Conservation (phyloP, 345 rosid species). For the Pugionium cornutum region DNA sequence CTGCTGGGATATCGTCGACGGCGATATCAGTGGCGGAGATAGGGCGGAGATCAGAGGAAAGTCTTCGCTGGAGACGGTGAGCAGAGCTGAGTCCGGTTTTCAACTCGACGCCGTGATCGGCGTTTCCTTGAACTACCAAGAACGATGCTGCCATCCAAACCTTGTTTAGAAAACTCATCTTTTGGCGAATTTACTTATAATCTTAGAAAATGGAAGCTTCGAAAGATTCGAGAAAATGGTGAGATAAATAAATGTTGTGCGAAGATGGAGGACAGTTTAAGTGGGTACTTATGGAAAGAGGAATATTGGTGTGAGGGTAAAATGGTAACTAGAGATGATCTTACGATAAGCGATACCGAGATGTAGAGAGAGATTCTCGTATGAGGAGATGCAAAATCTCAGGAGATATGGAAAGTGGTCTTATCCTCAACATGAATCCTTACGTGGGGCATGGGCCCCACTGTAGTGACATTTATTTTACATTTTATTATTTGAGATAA, state of each 20-base stretch:
- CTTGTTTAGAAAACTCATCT: conserved; percentile 46
- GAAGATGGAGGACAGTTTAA: not conserved
- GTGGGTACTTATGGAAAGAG: conserved; percentile 25
- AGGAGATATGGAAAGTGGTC: not conserved
- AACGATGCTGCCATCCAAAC: conserved; percentile 78
- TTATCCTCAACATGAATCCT: too few species aligned
- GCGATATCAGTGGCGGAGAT: conserved; percentile 46
- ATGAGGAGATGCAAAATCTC: not conserved
- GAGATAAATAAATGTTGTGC: not conserved
- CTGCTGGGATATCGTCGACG: conserved; percentile 22
- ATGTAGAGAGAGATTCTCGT: not conserved
- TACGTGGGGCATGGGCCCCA: too few species aligned
- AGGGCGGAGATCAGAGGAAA: conserved; percentile 59
- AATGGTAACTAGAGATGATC: not conserved
- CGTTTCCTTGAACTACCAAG: conserved; percentile 64
- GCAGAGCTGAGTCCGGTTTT: conserved; percentile 52
- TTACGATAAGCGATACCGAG: conserved; percentile 28
- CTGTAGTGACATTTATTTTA: too few species aligned
- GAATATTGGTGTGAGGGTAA: not conserved
- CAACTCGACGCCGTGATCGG: conserved; percentile 58
- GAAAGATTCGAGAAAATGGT: not conserved
- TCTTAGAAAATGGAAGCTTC: conserved; percentile 10
- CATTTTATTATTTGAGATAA: too few species aligned
- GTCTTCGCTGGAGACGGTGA: conserved; percentile 49
- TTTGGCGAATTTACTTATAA: not conserved